Conservation (phyloP, 352 stramenopile species). For the Pythium apleroticum region DNA sequence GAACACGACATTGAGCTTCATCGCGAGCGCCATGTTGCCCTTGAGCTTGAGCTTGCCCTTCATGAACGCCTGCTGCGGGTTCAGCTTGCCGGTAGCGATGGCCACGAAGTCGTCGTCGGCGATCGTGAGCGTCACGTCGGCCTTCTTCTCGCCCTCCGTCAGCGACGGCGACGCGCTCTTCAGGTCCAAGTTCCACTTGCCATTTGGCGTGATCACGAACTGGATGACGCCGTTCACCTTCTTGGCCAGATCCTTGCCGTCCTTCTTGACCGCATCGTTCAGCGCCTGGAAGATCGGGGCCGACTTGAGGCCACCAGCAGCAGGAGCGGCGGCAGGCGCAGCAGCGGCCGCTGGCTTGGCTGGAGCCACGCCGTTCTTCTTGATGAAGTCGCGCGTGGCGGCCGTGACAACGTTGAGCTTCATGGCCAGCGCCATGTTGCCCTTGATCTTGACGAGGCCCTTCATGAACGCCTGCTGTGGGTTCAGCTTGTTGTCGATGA, state of each 20-base stretch:
- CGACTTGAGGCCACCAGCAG: slow-evolving; percentile 46
- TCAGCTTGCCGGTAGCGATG: slow-evolving; percentile 86
- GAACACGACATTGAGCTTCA: slow-evolving; percentile 94
- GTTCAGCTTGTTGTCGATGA: slow-evolving; percentile 89
- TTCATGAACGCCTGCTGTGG: slow-evolving; percentile 95
- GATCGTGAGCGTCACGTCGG: slow-evolving; percentile 78
- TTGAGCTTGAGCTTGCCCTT: slow-evolving; percentile 96
- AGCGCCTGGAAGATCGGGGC: slow-evolving; percentile 72
- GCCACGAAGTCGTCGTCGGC: slow-evolving; percentile 77
- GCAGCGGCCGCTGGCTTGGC: slow-evolving; percentile 23
- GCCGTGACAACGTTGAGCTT: slow-evolving; percentile 92
- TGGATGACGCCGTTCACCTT: slow-evolving; percentile 85
- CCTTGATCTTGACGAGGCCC: slow-evolving; percentile 94
- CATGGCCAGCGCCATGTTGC: slow-evolving; percentile 94
- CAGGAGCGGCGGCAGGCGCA: slow-evolving; percentile 16
- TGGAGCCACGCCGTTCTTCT: slow-evolving; percentile 44
- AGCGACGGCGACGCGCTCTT: slow-evolving; percentile 61
- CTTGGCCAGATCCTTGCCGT: slow-evolving; percentile 58
- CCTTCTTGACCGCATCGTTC: slow-evolving; percentile 51
- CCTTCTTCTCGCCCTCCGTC: slow-evolving; percentile 63
- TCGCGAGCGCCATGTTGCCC: slow-evolving; percentile 94
- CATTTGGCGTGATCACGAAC: slow-evolving; percentile 71
- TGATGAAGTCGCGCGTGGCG: slow-evolving; percentile 78
- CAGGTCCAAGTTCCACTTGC: slow-evolving; percentile 78
- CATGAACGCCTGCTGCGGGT: slow-evolving; percentile 94